phyloP scores from a whole-genome alignment of 257 asterid species.

The Voacanga thouarsii region DNA sequence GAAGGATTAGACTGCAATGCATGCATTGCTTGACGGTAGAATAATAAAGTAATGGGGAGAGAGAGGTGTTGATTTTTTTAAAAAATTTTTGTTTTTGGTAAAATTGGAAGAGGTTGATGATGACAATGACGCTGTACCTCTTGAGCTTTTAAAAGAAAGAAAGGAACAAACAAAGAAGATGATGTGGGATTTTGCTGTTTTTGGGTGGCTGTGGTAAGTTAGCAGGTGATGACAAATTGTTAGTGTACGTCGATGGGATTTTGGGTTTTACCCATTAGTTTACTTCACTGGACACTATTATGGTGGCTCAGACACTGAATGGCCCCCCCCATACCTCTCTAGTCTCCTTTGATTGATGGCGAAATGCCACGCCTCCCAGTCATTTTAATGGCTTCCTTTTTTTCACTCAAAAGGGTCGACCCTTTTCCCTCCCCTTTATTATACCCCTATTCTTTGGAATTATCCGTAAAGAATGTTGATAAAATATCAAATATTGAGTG shows the following conservation, averaged over 20 bases:
- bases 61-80: no score
- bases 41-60: neutral
- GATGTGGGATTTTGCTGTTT: conserved; percentile 5
- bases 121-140: neutral
- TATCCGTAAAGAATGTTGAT: no score
- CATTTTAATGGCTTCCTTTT: no score
- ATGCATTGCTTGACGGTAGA: neutral
- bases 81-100: no score
- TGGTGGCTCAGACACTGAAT: no score
- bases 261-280: neutral
- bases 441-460: no score
- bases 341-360: no score
- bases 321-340: no score
- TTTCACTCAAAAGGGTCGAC: no score
- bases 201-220: neutral
- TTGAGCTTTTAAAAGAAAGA: neutral
- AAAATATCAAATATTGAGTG: no score
- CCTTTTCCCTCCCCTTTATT: no score
- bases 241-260: neutral
- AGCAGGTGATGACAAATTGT: neutral
- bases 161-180: conserved; percentile 1
- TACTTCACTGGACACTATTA: neutral
- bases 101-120: neutral
- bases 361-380: no score
- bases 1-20: neutral